These are phyloP conservation scores for Aureobasidium pullulans DNA, from an alignment of 2,329 filamentous ascomycete species.

Conservation along the genomic window DNA sequence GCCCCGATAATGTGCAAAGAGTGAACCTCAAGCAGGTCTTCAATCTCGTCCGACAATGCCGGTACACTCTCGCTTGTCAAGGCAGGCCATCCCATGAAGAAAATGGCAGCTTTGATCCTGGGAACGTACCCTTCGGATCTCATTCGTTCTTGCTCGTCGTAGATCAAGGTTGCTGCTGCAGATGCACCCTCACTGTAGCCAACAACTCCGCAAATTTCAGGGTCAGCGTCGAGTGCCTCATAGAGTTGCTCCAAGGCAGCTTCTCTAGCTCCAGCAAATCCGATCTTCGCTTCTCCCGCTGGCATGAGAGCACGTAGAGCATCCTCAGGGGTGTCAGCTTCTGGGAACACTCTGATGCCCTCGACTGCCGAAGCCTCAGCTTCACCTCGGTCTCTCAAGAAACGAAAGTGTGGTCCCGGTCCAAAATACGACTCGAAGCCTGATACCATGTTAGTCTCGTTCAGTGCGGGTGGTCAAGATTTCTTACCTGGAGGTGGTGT, in stretches of 20 bases:
- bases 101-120: neutral
- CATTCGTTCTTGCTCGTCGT: slow-evolving; percentile 1
- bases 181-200: slow-evolving; percentile 1
- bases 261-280: neutral
- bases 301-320: neutral
- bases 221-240: neutral
- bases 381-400: neutral
- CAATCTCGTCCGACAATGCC: neutral
- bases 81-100: slow-evolving; percentile 6
- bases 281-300: neutral
- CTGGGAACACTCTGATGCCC: slow-evolving; percentile 1
- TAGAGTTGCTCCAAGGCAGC: neutral
- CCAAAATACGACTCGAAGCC: slow-evolving; percentile 5
- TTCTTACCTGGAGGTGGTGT: neutral
- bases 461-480: neutral
- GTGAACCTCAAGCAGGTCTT: neutral
- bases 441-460: neutral
- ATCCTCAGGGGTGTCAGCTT: slow-evolving; percentile 5
- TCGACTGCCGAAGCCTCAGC: neutral
- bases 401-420: neutral
- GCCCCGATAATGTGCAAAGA: slow-evolving; percentile 1
- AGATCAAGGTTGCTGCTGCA: neutral
- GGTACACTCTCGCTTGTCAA: neutral
- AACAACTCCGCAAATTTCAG: neutral
- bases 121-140: neutral